Evolutionary conservation across 352 stramenopile genomes (phyloP), one percentile per base, ranked within the genome.

Genomic region (Pythium grandisporangium): DNA sequence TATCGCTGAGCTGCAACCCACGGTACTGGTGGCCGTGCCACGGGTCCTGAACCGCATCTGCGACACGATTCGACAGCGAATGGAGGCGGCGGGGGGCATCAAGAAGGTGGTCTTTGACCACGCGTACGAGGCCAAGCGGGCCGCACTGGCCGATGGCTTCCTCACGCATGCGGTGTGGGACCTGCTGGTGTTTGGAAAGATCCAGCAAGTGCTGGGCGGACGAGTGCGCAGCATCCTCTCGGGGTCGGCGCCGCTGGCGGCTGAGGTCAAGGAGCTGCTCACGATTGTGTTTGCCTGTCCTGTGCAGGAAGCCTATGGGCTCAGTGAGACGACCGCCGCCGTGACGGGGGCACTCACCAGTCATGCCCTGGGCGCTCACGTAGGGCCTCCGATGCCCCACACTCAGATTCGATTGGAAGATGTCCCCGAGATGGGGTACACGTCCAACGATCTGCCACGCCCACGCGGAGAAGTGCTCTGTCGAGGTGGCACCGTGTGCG

Each of bases 41-140:
- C 70, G 95, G n/a, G 78, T 99, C 1, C 70, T 97, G 38, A 97
- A 98, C 55, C 94, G 95, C 51, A 90, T 98, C 42, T 82, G 98
- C 59, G 88, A 98, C 78, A 97, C 96, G 55, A 84, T 96, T 53
- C 66, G 70, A 44, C 55, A 68, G 37, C 55, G 61, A 22, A 74
- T 89, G 5, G 60, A 52, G 17, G 34, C 52, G 34, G 55, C 57
- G 25, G 57, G 61, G 17, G 48, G 41, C 13, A 14, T 79, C 12
- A 69, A 67, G 47, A 75, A 71, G 35, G 48, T 61, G 10, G 38
- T 84, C n/a, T 84, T 76, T 26, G 52, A 72, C 32, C 56, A 57
- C 5, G 65, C 61, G 2, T 53, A 68, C 32, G 54, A 47, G 7
- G 36, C 55, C 8, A 84, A 84, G 37, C 30, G 66, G n/a, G 42